These are phyloP conservation scores for Irpex lacteus DNA, from an alignment of 1,284 basidiomycete species.

Conservation along the genomic window DNA sequence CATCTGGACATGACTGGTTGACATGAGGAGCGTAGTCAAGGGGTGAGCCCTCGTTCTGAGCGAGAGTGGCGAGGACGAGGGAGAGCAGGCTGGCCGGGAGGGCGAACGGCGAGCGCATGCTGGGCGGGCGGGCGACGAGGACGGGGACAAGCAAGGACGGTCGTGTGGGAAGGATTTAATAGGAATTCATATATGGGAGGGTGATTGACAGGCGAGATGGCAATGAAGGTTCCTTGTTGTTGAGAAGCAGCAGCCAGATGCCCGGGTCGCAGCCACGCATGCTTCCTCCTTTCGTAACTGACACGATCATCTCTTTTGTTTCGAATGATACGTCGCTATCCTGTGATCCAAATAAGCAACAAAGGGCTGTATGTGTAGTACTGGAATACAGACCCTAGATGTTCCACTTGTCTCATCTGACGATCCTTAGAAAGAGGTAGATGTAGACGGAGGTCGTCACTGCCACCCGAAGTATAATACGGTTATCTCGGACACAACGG, in stretches of 20 bases:
- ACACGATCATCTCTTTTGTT: background rate
- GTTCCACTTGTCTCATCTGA: background rate
- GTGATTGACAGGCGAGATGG: background rate
- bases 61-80: conserved; percentile 4
- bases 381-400: background rate
- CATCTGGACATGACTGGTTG: conserved; percentile 48
- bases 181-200: background rate
- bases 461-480: background rate
- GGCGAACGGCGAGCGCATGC: background rate
- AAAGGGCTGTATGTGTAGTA: background rate
- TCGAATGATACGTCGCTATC: background rate
- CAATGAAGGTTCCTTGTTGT: background rate
- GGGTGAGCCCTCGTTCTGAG: conserved; percentile 9
- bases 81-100: conserved; percentile 5
- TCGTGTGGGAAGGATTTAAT: background rate
- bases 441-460: background rate
- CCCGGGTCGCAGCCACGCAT: background rate
- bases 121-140: background rate
- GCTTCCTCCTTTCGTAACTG: background rate
- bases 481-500: background rate
- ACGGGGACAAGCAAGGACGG: background rate
- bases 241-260: background rate
- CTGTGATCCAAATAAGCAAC: background rate
- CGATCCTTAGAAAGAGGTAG: background rate
- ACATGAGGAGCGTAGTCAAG: conserved; percentile 44